Conservation (phyloP, 306 rosid species). For the Arachis hypogaea region DNA sequence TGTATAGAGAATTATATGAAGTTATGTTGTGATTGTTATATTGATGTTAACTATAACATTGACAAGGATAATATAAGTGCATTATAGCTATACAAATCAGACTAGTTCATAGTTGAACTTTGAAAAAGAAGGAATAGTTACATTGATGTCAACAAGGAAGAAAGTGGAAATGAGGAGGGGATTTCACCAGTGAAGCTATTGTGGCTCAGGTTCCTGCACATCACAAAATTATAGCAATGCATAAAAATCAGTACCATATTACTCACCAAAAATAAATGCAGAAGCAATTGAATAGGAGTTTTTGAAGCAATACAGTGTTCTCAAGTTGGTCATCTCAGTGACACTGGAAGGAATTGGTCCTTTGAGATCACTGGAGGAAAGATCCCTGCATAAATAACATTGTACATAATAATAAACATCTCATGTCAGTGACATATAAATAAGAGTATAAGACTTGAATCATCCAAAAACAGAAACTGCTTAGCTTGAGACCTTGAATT, state of each 20-base stretch:
- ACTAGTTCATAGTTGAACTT: conserved; percentile 5
- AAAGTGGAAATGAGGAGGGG: conserved; percentile 58
- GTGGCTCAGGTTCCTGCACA: conserved; percentile 75
- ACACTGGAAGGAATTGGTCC: conserved; percentile 69
- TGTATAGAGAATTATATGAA: not conserved
- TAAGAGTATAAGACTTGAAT: not conserved
- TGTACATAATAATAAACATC: not conserved
- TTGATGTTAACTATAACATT: conserved; percentile 30
- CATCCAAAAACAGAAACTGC: not conserved
- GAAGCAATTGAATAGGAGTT: conserved; percentile 2
- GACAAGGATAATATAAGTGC: conserved; percentile 22
- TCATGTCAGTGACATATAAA: not conserved
- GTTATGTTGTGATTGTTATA: not conserved
- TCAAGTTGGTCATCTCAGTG: conserved; percentile 60
- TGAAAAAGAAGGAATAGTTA: conserved; percentile 49
- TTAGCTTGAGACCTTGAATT: conserved; percentile 19
- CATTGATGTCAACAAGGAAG: conserved; percentile 70
- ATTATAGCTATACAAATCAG: not conserved
- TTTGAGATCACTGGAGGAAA: conserved; percentile 59
- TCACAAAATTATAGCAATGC: conserved; percentile 33
- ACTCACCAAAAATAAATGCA: conserved; percentile 24
- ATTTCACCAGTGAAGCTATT: conserved; percentile 59
- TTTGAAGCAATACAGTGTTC: conserved; percentile 59
- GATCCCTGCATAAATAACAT: conserved; percentile 60
- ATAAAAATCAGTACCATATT: conserved; percentile 28